A percentile compares a stretch with the other conserved stretches of the same genome.
phyloP scores from a whole-genome alignment of 495 filamentous ascomycete genomes.

The Penicillium soppii region DNA sequence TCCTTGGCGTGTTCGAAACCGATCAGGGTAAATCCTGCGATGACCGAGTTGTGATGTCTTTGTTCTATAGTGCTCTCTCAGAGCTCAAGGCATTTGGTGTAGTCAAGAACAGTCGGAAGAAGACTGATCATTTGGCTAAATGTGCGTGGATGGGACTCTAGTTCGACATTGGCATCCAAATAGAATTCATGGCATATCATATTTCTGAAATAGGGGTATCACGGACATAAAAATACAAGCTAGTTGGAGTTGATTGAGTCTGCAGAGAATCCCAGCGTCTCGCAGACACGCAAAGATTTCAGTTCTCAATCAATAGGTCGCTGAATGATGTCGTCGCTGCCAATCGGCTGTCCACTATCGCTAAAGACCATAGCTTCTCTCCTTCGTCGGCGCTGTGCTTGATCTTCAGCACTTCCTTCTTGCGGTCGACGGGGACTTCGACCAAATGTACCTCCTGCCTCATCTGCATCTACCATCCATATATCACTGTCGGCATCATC shows the following conservation, averaged over 20 bases:
- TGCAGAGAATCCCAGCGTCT: background rate
- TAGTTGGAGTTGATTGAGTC: background rate
- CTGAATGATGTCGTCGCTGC: slow-evolving; percentile 52
- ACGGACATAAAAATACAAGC: slow-evolving; percentile 17
- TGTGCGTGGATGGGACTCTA: slow-evolving; percentile 68
- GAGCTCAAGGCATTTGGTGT: slow-evolving; percentile 84
- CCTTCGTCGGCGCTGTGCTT: slow-evolving; percentile 46
- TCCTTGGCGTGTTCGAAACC: slow-evolving; percentile 69
- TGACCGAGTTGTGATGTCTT: slow-evolving; percentile 54
- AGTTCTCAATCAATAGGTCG: slow-evolving; percentile 23
- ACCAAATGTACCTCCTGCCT: slow-evolving; percentile 36
- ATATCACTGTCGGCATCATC: slow-evolving; percentile 49
- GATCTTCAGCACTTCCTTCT: slow-evolving; percentile 50
- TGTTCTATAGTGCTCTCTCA: slow-evolving; percentile 80
- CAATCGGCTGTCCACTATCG: slow-evolving; percentile 48
- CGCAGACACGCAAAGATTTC: background rate
- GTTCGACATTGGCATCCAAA: slow-evolving; percentile 5
- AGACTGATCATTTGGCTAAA: slow-evolving; percentile 87
- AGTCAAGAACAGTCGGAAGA: slow-evolving; percentile 86
- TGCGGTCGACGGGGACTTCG: slow-evolving; percentile 31
- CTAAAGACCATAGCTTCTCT: slow-evolving; percentile 57
- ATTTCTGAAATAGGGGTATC: slow-evolving; percentile 25
- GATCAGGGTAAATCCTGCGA: slow-evolving; percentile 54
- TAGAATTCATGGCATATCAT: slow-evolving; percentile 12
- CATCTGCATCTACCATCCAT: slow-evolving; percentile 51